A percentile compares a stretch with the other conserved stretches of the same genome.
phyloP scores from a whole-genome alignment of 345 rosid species.

The Eucalyptus pauciflora region DNA sequence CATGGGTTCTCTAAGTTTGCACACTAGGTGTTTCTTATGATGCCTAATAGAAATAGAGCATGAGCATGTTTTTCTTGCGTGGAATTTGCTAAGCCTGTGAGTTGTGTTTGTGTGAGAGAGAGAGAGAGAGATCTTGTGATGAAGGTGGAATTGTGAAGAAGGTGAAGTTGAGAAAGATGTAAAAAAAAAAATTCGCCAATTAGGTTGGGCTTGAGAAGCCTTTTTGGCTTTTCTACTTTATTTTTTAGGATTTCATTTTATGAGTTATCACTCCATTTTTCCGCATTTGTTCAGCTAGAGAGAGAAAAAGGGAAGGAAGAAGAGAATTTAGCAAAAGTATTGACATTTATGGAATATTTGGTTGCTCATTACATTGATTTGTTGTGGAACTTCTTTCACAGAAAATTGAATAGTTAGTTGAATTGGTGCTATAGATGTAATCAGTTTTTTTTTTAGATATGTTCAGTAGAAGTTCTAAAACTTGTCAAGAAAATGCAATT shows the following conservation, averaged over 20 bases:
- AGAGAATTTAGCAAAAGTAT: no score
- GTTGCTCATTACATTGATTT: no score
- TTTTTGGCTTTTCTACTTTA: no score
- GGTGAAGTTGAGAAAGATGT: not conserved
- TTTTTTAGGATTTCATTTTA: no score
- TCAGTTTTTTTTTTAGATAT: no score
- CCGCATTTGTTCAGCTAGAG: fast-evolving
- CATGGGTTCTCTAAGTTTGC: not conserved
- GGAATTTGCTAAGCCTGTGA: not conserved
- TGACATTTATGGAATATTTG: no score
- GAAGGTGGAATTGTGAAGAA: not conserved
- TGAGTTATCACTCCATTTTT: no score
- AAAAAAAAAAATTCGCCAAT: no score
- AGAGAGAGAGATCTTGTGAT: not conserved
- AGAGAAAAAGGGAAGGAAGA: no score
- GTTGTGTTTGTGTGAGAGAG: not conserved
- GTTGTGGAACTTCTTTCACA: not conserved
- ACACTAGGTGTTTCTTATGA: not conserved
- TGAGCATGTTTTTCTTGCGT: not conserved
- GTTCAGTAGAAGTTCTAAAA: no score
- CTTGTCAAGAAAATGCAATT: no score
- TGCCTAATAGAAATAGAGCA: fast-evolving
- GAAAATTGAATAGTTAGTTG: not conserved
- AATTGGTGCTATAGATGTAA: not conserved
- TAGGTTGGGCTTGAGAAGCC: no score